A percentile compares a stretch with the other conserved stretches of the same genome.
phyloP scores from a whole-genome alignment of 2,329 filamentous ascomycete genomes.

The Albifimbria verrucaria region DNA sequence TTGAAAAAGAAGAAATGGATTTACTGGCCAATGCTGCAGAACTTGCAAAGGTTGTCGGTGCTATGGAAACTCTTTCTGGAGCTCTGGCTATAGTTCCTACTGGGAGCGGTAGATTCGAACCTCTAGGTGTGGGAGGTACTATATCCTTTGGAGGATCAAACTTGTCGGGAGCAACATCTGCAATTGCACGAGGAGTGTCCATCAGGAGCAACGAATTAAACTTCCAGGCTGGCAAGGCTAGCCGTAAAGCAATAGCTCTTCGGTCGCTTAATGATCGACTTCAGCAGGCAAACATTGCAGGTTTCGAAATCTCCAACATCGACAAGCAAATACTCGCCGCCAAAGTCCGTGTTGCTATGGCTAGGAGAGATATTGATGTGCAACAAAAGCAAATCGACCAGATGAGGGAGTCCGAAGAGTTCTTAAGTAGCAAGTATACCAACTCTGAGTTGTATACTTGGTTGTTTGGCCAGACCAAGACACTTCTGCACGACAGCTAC shows the following conservation, averaged over 20 bases:
- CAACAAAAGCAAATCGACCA: slow-evolving; percentile 1
- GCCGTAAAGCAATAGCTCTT: neutral
- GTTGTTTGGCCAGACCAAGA: neutral
- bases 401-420: slow-evolving; percentile 1
- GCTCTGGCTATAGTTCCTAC: neutral
- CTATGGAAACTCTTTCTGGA: neutral
- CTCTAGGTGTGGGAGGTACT: neutral
- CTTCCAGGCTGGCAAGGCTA: neutral
- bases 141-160: neutral
- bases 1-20: slow-evolving; percentile 3
- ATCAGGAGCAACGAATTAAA: neutral
- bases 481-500: neutral
- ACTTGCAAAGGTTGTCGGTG: neutral
- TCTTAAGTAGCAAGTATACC: slow-evolving; percentile 8
- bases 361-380: neutral
- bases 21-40: neutral
- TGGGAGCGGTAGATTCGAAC: neutral
- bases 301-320: slow-evolving; percentile 9
- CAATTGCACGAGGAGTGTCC: neutral
- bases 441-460: neutral
- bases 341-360: neutral
- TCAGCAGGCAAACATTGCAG: slow-evolving; percentile 5
- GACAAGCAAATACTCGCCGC: slow-evolving; percentile 9
- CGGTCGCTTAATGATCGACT: slow-evolving; percentile 5
- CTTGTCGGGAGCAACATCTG: neutral